phyloP scores from a whole-genome alignment of 2,329 filamentous ascomycete species.

The Alternaria viburni region DNA sequence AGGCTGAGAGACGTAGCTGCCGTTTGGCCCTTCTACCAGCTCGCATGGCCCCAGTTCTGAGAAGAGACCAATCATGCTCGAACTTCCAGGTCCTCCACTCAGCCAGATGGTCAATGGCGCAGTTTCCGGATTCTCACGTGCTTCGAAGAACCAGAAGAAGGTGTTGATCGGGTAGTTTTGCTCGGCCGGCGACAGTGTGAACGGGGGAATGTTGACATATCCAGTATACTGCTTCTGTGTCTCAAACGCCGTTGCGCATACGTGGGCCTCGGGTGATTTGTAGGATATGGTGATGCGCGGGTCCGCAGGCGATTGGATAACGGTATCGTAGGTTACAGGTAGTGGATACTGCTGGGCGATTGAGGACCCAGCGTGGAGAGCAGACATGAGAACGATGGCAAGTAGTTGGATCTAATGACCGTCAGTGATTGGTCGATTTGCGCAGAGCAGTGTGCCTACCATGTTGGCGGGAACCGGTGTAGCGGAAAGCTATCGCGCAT shows the following conservation, averaged over 20 bases:
- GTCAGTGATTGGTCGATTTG: not conserved
- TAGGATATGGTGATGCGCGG: conserved; percentile 70
- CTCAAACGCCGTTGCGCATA: conserved; percentile 69
- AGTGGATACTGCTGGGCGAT: conserved; percentile 53
- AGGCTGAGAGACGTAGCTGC: conserved; percentile 60
- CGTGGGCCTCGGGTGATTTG: conserved; percentile 65
- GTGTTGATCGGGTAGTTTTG: conserved; percentile 65
- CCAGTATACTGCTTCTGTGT: conserved; percentile 71
- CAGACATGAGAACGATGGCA: conserved; percentile 19
- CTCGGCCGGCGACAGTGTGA: conserved; percentile 53
- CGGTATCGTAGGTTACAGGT: conserved; percentile 53
- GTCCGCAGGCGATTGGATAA: conserved; percentile 68
- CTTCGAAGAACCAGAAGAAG: conserved; percentile 71
- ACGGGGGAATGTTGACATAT: conserved; percentile 68
- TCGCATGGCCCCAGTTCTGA: conserved; percentile 61
- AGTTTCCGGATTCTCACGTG: conserved; percentile 58
- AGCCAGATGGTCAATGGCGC: conserved; percentile 66
- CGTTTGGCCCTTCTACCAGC: conserved; percentile 51
- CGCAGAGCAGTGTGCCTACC: conserved; percentile 1
- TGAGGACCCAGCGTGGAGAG: conserved; percentile 18
- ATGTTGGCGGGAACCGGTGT: conserved; percentile 2
- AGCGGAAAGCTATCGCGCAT: conserved; percentile 17
- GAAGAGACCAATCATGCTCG: conserved; percentile 70
- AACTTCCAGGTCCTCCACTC: conserved; percentile 70
- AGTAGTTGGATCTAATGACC: conserved; percentile 1